Evolutionary conservation across 805 yeast genomes (phyloP).

Genomic region (Wickerhamiella musiphila): DNA sequence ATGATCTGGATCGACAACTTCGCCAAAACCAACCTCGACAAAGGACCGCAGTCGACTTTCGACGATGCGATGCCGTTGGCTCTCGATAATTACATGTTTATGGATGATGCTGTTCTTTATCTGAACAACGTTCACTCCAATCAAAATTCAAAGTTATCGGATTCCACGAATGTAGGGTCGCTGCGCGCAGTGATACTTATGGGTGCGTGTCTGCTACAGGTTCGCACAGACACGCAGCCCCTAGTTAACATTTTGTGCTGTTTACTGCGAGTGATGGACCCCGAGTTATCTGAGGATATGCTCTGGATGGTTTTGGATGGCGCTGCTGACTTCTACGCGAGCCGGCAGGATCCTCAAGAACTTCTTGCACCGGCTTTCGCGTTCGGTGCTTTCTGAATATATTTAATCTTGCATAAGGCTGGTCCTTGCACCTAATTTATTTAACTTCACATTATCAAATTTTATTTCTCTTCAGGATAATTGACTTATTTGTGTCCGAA

Average conservation of each 20-base stretch:
- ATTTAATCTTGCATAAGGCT: too few relatives aligned
- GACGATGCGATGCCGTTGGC: conserved; percentile 4
- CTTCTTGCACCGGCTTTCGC: too few relatives aligned
- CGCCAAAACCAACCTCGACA: conserved; percentile 1
- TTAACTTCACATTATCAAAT: too few relatives aligned
- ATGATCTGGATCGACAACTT: conserved; percentile 18
- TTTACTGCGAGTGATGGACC: conserved; percentile 12
- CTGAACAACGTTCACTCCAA: conserved; percentile 8
- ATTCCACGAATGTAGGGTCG: too few relatives aligned
- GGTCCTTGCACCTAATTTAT: too few relatives aligned
- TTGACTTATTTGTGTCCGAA: too few relatives aligned
- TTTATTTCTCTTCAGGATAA: too few relatives aligned
- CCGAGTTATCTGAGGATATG: conserved; percentile 5
- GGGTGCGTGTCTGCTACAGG: conserved; percentile 13
- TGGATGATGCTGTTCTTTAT: conserved; percentile 15
- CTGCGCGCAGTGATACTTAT: conserved; percentile 10
- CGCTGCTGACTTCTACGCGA: neutral
- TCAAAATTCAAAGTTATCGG: too few relatives aligned
- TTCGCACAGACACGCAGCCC: conserved; percentile 9
- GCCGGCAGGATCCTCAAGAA: neutral
- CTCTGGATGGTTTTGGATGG: conserved; percentile 7
- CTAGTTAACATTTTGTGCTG: conserved; percentile 10
- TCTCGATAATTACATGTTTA: conserved; percentile 11
- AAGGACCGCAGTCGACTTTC: neutral
- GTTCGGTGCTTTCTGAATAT: too few relatives aligned